Conservation (phyloP, 345 rosid genomes). For the Garcia nutans region DNA sequence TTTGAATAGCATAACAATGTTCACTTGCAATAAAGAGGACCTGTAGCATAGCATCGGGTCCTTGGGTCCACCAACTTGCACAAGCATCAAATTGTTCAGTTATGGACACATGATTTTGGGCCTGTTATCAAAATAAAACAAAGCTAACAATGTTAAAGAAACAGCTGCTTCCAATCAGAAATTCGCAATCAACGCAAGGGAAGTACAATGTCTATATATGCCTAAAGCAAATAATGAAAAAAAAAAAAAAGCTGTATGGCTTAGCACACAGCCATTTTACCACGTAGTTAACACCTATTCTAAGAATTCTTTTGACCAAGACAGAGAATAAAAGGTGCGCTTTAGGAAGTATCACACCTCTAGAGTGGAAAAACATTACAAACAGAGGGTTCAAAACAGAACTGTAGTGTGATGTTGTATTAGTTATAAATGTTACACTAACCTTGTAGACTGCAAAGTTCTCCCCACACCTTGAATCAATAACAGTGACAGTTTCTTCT, state of each 20-base stretch:
- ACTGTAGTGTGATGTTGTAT: not conserved
- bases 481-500: slow-evolving; percentile 63
- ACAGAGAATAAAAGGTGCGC: not conserved
- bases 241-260: too few relatives aligned
- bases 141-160: not conserved
- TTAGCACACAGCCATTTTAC: not conserved
- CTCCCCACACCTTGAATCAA: slow-evolving; percentile 96
- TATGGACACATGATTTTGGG: slow-evolving; percentile 37
- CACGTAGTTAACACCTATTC: not conserved
- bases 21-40: slow-evolving; percentile 42
- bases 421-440: slow-evolving; percentile 2
- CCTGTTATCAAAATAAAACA: slow-evolving; percentile 33
- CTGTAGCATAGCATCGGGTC: slow-evolving; percentile 90
- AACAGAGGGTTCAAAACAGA: not conserved
- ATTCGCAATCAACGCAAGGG: not conserved
- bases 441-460: slow-evolving; percentile 85
- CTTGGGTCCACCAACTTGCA: slow-evolving; percentile 99
- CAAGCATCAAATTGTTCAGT: slow-evolving; percentile 92
- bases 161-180: slow-evolving; percentile 8
- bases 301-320: too few relatives aligned
- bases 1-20: not conserved
- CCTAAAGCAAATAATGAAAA: not conserved
- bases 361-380: not conserved
- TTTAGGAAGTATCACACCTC: not conserved
- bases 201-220: not conserved